These are phyloP conservation scores for Leccinum sublutescens DNA, from an alignment of 768 basidiomycete genomes.

Conservation along the genomic window DNA sequence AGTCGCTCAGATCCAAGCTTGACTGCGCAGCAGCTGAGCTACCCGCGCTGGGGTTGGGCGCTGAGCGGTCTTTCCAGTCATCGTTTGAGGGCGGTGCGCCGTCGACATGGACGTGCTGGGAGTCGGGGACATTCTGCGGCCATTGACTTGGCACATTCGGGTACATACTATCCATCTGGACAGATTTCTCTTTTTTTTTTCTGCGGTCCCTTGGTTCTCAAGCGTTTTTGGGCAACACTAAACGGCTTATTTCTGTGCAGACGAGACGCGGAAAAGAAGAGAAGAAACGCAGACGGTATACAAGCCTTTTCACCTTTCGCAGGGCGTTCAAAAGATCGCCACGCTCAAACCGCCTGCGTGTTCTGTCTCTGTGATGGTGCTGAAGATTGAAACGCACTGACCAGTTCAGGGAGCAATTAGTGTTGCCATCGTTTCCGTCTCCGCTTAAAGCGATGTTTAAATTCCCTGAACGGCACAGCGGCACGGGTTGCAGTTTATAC, in stretches of 20 bases:
- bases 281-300: slow-evolving; percentile 38
- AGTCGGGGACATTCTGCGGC: slow-evolving; percentile 38
- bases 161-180: slow-evolving; percentile 47
- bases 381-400: slow-evolving; percentile 36
- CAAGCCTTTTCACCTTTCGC: slow-evolving; percentile 42
- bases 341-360: slow-evolving; percentile 39
- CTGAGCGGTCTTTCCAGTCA: slow-evolving; percentile 40
- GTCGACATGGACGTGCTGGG: slow-evolving; percentile 34
- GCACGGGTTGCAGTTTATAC: slow-evolving; percentile 15
- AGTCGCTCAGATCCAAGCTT: slow-evolving; percentile 42
- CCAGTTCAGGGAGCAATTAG: slow-evolving; percentile 27
- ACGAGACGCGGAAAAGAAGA: slow-evolving; percentile 36
- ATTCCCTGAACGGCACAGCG: slow-evolving; percentile 27
- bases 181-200: slow-evolving; percentile 40
- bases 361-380: slow-evolving; percentile 40
- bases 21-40: slow-evolving; percentile 33
- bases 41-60: slow-evolving; percentile 22
- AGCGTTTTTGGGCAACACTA: slow-evolving; percentile 43
- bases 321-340: slow-evolving; percentile 34
- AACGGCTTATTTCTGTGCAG: slow-evolving; percentile 46
- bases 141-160: slow-evolving; percentile 43
- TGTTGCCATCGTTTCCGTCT: slow-evolving; percentile 26
- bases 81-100: slow-evolving; percentile 31
- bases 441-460: slow-evolving; percentile 27
- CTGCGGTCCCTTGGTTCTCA: slow-evolving; percentile 39